Percentiles rank a stretch among this genome's conserved stretches.
phyloP scores from a whole-genome alignment of 805 yeast species.

The Saccharomycopsis sp. region DNA sequence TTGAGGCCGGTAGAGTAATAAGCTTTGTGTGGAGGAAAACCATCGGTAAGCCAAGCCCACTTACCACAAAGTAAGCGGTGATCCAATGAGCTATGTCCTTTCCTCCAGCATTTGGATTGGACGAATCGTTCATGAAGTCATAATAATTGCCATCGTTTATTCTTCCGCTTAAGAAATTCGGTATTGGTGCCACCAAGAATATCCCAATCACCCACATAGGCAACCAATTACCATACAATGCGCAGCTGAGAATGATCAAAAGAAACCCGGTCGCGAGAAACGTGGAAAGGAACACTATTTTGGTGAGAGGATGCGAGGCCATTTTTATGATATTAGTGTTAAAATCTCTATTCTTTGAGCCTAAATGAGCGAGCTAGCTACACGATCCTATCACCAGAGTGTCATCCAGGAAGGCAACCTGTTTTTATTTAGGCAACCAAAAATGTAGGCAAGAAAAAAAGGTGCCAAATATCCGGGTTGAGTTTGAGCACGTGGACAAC shows the following conservation, averaged over 20 bases:
- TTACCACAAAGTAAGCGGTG: slow-evolving; percentile 68
- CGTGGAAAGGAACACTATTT: slow-evolving; percentile 67
- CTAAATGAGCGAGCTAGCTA: neutral
- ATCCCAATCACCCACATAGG: slow-evolving; percentile 72
- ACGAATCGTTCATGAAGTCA: slow-evolving; percentile 57
- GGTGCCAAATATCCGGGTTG: no score
- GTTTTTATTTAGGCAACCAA: no score
- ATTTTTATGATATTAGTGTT: slow-evolving; percentile 3
- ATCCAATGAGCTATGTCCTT: slow-evolving; percentile 74
- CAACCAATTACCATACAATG: slow-evolving; percentile 83
- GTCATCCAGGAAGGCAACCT: no score
- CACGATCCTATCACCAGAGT: neutral
- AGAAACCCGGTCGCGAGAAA: slow-evolving; percentile 87
- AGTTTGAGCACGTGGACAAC: no score
- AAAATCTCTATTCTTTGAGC: neutral
- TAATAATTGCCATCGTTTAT: slow-evolving; percentile 37
- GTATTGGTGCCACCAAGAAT: slow-evolving; percentile 65
- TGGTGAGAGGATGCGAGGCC: slow-evolving; percentile 56
- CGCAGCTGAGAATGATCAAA: slow-evolving; percentile 80
- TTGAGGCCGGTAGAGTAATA: slow-evolving; percentile 61
- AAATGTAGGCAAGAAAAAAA: no score
- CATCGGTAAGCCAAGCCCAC: slow-evolving; percentile 72
- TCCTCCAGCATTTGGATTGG: slow-evolving; percentile 35
- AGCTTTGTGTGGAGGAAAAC: slow-evolving; percentile 70
- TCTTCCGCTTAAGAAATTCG: slow-evolving; percentile 52